Percentiles rank a stretch among this genome's conserved stretches.
Conservation (phyloP, 441 rosid species). For the Melastoma candidum region DNA sequence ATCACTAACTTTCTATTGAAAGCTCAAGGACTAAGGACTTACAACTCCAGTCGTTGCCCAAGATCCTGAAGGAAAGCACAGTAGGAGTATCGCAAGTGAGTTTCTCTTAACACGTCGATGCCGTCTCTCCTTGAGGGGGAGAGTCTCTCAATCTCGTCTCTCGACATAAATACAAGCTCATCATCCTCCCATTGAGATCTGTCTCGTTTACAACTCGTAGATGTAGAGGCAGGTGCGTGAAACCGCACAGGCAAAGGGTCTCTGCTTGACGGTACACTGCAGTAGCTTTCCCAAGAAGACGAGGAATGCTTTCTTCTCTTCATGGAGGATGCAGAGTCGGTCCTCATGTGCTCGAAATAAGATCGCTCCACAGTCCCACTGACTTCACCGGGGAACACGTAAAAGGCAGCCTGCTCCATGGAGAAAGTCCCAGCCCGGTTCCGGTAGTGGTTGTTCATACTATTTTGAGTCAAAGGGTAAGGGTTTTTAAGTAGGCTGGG, state of each 20-base stretch:
- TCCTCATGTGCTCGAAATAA: no score
- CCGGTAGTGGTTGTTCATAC: no score
- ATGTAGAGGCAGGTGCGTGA: conserved; percentile 31
- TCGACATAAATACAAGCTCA: conserved; percentile 53
- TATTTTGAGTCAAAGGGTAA: no score
- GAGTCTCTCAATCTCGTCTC: conserved; percentile 60
- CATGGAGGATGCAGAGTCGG: no score
- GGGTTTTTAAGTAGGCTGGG: no score
- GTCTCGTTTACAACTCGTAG: conserved; percentile 40
- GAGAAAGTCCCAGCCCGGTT: no score
- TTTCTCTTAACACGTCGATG: conserved; percentile 54
- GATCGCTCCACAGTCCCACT: no score
- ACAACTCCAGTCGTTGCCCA: conserved; percentile 62
- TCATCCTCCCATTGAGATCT: conserved; percentile 52
- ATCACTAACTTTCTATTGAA: neutral
- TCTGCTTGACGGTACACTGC: no score
- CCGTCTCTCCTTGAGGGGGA: conserved; percentile 84
- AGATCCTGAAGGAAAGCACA: conserved; percentile 64
- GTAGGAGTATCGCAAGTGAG: conserved; percentile 67
- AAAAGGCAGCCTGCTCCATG: no score
- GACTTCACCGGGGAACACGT: no score
- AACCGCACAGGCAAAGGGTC: conserved; percentile 23
- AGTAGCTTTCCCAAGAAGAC: no score
- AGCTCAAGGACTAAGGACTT: conserved; percentile 18
- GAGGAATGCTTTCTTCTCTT: no score